Conservation (phyloP, 129 eudicot genomes). For the Mikania micrantha region DNA sequence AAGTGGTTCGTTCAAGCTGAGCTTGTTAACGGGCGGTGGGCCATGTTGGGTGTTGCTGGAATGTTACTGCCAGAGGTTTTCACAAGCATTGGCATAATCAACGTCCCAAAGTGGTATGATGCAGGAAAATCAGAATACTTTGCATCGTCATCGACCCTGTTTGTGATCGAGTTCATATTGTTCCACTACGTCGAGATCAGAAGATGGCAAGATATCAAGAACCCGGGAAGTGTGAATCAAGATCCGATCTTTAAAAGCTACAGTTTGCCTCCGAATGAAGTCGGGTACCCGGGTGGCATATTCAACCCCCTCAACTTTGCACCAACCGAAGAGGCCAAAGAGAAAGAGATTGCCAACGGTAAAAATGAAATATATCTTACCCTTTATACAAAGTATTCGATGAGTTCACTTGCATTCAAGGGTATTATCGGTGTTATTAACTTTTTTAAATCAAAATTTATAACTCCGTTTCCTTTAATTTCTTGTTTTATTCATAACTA, state of each 20-base stretch:
- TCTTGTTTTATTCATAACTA: not conserved
- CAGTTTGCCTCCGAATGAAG: conserved; percentile 85
- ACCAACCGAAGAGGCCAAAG: conserved; percentile 82
- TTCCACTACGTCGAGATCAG: conserved; percentile 97
- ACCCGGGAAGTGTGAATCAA: conserved; percentile 95
- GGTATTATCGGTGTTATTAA: too few species aligned
- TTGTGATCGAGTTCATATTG: conserved; percentile 93
- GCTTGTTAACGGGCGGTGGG: conserved; percentile 96
- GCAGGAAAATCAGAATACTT: conserved; percentile 82
- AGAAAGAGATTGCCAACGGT: conserved; percentile 98
- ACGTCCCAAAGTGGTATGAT: conserved; percentile 84
- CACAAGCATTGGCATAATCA: conserved; percentile 66
- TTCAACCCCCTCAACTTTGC: conserved; percentile 93
- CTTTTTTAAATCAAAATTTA: too few species aligned
- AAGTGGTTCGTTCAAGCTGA: conserved; percentile 94
- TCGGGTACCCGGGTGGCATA: conserved; percentile 94
- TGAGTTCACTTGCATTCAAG: too few species aligned
- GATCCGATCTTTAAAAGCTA: conserved; percentile 95
- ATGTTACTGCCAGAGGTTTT: conserved; percentile 91
- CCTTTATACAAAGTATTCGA: too few species aligned
- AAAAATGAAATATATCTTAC: too few species aligned
- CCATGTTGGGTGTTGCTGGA: conserved; percentile 95
- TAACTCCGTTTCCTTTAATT: too few species aligned
- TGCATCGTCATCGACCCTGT: conserved; percentile 87
- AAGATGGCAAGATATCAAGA: conserved; percentile 99